A percentile compares a stretch with the other conserved stretches of the same genome.
Evolutionary conservation across 306 rosid genomes (phyloP).

Genomic region (Albizia julibrissin): DNA sequence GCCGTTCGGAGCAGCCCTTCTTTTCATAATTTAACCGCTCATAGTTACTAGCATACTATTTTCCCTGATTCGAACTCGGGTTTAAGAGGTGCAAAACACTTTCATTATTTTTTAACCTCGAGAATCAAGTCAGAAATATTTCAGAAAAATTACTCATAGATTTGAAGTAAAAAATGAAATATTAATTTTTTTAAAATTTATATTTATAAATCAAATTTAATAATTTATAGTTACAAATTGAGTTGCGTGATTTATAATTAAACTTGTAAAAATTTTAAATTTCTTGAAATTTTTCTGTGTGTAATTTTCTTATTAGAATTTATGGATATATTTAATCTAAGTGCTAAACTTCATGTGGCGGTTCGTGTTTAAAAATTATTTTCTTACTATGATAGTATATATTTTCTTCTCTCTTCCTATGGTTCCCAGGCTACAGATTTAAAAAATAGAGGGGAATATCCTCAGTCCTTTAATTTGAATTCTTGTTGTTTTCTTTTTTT

Average conservation of each 20-base stretch:
- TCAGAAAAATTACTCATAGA: neutral
- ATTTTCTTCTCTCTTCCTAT: slow-evolving; percentile 6
- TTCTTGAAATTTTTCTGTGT: neutral
- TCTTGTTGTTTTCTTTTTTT: slow-evolving; percentile 29
- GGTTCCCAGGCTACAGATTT: slow-evolving; percentile 7
- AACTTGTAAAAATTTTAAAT: neutral
- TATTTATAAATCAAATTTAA: too few species aligned
- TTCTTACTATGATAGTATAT: neutral
- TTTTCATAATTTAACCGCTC: neutral
- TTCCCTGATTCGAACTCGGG: neutral
- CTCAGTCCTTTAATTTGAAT: slow-evolving; percentile 25
- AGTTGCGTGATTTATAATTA: neutral
- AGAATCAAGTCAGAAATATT: neutral
- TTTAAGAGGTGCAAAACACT: neutral
- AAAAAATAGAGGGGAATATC: slow-evolving; percentile 12
- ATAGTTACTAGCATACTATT: neutral
- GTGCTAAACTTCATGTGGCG: neutral
- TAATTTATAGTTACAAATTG: too few species aligned
- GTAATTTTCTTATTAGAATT: too few species aligned
- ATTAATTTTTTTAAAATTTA: too few species aligned
- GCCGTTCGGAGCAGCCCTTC: neutral
- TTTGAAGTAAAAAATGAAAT: too few species aligned
- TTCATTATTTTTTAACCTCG: too few species aligned
- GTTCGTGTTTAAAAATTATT: neutral
- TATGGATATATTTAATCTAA: neutral